Conservation (phyloP, 116 monocot species). For the Dioscorea cayenensis region DNA sequence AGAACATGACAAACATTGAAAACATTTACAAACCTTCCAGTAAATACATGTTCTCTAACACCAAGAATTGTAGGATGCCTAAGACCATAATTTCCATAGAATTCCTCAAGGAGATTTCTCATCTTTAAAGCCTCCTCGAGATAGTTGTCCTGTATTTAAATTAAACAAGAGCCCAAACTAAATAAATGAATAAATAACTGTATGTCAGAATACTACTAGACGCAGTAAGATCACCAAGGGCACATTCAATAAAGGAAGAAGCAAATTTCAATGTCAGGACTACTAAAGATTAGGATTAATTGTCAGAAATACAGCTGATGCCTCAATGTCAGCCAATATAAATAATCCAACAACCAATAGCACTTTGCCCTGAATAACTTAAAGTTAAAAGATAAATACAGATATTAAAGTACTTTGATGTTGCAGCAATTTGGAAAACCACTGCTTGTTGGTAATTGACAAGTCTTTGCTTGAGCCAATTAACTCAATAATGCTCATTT, state of each 20-base stretch:
- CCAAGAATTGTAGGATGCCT: conserved; percentile 83
- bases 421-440: too few species aligned
- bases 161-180: background rate
- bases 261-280: background rate
- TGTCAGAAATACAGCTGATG: too few species aligned
- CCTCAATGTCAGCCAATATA: too few species aligned
- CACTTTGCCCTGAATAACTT: too few species aligned
- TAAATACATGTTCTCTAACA: conserved; percentile 92
- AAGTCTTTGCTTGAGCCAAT: too few species aligned
- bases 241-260: background rate
- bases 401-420: too few species aligned
- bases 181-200: background rate
- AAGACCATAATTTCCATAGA: conserved; percentile 58
- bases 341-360: too few species aligned
- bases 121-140: conserved; percentile 96
- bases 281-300: too few species aligned
- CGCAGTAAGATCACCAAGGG: background rate
- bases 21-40: conserved; percentile 66
- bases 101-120: conserved; percentile 95
- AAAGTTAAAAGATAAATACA: too few species aligned
- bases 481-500: too few species aligned
- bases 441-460: too few species aligned
- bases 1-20: background rate
- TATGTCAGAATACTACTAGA: background rate
- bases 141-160: conserved; percentile 69